phyloP scores from a whole-genome alignment of 805 yeast species.

The Saturnispora serradocipensis region DNA sequence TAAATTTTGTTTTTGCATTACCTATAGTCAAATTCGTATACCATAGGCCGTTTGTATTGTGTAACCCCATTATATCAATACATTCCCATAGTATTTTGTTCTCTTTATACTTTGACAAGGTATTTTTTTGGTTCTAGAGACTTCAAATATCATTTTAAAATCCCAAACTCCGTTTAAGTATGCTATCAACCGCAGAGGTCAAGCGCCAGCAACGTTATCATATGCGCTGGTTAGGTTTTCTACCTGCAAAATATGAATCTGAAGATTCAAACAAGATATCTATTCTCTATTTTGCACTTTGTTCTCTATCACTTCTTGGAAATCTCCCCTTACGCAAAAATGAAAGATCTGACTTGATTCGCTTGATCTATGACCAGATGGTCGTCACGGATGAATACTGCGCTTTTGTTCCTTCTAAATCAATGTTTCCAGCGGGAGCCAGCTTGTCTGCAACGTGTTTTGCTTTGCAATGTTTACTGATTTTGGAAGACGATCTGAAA shows the following conservation, averaged over 20 bases:
- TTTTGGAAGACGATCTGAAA: slow-evolving; percentile 37
- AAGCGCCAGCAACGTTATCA: slow-evolving; percentile 25
- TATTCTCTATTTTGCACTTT: slow-evolving; percentile 58
- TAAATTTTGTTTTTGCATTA: neutral
- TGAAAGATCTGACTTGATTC: slow-evolving; percentile 20
- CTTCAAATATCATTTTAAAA: neutral
- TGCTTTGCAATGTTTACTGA: slow-evolving; percentile 49
- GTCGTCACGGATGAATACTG: slow-evolving; percentile 25
- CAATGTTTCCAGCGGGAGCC: neutral
- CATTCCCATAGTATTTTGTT: too few relatives aligned
- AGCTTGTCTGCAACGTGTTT: slow-evolving; percentile 56
- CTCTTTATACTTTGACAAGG: too few relatives aligned
- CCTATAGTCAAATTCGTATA: too few relatives aligned
- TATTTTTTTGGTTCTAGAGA: too few relatives aligned
- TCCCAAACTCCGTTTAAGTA: neutral
- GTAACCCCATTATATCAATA: too few relatives aligned
- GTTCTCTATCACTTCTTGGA: slow-evolving; percentile 44
- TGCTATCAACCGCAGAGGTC: slow-evolving; percentile 10
- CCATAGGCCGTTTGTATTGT: too few relatives aligned
- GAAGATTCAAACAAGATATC: slow-evolving; percentile 67
- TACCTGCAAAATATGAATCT: slow-evolving; percentile 43
- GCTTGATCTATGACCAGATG: slow-evolving; percentile 41
- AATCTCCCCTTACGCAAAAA: neutral
- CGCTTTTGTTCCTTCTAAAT: slow-evolving; percentile 34
- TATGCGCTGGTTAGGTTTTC: slow-evolving; percentile 22